Evolutionary conservation across 192 early-diverging fungal species (phyloP).

Genomic region (Gaertneriomyces sp.): DNA sequence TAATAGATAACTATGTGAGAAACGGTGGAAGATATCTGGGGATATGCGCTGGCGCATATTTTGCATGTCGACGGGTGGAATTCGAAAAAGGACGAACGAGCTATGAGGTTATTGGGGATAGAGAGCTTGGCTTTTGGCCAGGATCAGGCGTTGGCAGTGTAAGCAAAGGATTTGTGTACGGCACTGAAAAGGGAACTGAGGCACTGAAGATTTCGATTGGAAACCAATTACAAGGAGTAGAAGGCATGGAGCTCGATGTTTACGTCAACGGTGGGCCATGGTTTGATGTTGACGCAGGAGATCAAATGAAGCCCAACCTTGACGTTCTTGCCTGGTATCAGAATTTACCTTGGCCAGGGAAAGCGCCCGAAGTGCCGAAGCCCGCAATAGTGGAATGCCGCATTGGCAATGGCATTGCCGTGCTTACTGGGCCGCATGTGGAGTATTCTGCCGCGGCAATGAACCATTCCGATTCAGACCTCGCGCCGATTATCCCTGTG

Average conservation of each 20-base stretch:
- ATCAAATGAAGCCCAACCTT: neutral
- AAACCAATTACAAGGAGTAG: slow-evolving; percentile 6
- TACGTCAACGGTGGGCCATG: slow-evolving; percentile 54
- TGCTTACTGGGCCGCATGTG: slow-evolving; percentile 78
- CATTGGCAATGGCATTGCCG: slow-evolving; percentile 62
- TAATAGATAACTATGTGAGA: slow-evolving; percentile 47
- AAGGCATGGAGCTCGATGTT: neutral
- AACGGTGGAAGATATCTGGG: slow-evolving; percentile 85
- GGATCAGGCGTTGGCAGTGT: slow-evolving; percentile 71
- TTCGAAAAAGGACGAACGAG: slow-evolving; percentile 66
- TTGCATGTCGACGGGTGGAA: slow-evolving; percentile 63
- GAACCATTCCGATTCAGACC: slow-evolving; percentile 44
- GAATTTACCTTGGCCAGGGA: neutral
- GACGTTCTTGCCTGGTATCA: slow-evolving; percentile 42
- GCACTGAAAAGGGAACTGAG: slow-evolving; percentile 68
- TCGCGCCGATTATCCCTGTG: neutral
- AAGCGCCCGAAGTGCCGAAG: neutral
- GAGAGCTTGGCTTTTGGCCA: slow-evolving; percentile 69
- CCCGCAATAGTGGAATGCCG: slow-evolving; percentile 65
- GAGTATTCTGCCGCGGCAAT: slow-evolving; percentile 65
- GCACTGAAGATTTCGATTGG: slow-evolving; percentile 54
- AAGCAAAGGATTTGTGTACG: slow-evolving; percentile 81
- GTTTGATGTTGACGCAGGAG: slow-evolving; percentile 21
- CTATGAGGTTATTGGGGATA: slow-evolving; percentile 66
- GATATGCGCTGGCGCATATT: slow-evolving; percentile 91